Evolutionary conservation across 768 basidiomycete genomes (phyloP), one percentile per base, ranked within the genome.

Genomic region (Leccinum fibrillosum): DNA sequence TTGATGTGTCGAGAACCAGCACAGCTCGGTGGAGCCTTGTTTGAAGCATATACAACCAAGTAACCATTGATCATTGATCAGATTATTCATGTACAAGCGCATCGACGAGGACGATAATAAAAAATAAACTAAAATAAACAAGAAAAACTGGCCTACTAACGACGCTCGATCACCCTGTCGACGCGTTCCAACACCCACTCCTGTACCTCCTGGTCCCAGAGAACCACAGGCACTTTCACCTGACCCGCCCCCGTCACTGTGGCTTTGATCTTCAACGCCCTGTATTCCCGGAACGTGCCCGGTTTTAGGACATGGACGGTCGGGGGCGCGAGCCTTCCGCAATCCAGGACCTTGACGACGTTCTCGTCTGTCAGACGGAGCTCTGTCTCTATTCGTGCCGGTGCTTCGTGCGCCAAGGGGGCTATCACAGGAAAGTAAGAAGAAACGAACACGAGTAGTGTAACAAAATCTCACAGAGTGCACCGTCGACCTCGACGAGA

Each of bases 251-350:
- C 63, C 2, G 54, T 58, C 25, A 49, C 48, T 26, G 57, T 23
- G 0, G 53, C 42, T 34, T 59, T 45, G 55, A 61, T 52, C 32
- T 56, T 64, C 10, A 49, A 7, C 7, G 37, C 30, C 25, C 63
- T 54, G 21, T 61, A 67, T 30, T 67, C 63, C 12, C 57, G 52
- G 19, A 67, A 67, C 15, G 66, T 67, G 23, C 66, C 61, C 7
- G 48, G 52, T 49, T 54, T 53, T 21, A 21, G 2, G 21, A 21
- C 21, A 21, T 21, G 21, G 2, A 21, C 21, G 21, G 21, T 21
- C 21, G 61, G 63, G 13, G 56, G n/a, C 2, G 26, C 51, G 4
- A 68, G 53, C 9, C 26, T 54, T 17, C 53, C 42, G 1, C 5
- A 6, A 3, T 55, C 6, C n/a, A 67, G 2, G 2, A 37, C 25